Percentiles rank a stretch among this genome's conserved stretches.
These are phyloP conservation scores for Aspergillus haitiensis DNA, from an alignment of 495 filamentous ascomycete genomes.

Conservation along the genomic window DNA sequence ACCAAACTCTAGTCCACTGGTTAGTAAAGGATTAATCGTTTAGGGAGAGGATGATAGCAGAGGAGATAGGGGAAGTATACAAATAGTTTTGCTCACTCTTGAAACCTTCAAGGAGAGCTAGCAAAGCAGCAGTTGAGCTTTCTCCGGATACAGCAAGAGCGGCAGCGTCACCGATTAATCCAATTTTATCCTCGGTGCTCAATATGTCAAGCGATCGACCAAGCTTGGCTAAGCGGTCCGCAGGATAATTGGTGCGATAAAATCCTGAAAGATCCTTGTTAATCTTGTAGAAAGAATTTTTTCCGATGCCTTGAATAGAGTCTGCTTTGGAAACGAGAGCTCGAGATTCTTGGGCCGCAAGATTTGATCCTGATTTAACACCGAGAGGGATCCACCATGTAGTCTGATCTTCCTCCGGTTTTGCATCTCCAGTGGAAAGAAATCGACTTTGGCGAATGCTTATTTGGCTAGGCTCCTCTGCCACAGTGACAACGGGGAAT, in stretches of 20 bases:
- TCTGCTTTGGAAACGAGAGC: constrained; percentile 76
- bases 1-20: constrained; percentile 63
- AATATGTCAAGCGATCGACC: constrained; percentile 70
- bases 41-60: not conserved
- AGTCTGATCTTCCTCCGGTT: constrained; percentile 84
- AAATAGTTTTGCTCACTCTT: constrained; percentile 78
- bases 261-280: constrained; percentile 87
- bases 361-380: constrained; percentile 57
- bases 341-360: constrained; percentile 36
- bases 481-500: constrained; percentile 83
- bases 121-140: constrained; percentile 71
- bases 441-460: constrained; percentile 82
- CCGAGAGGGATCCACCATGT: constrained; percentile 96
- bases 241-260: constrained; percentile 90
- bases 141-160: constrained; percentile 86
- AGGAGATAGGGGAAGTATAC: constrained; percentile 35
- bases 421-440: constrained; percentile 85
- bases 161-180: constrained; percentile 85
- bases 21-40: constrained; percentile 21
- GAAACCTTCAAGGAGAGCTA: constrained; percentile 80
- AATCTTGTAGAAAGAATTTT: constrained; percentile 80
- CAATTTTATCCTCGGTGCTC: constrained; percentile 85
- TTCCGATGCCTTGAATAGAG: constrained; percentile 69
- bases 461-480: constrained; percentile 80
- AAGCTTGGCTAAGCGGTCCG: constrained; percentile 72